Percentiles rank a stretch among this genome's conserved stretches.
Evolutionary conservation across 306 rosid genomes (phyloP).

Genomic region (Begonia fuchsioides): DNA sequence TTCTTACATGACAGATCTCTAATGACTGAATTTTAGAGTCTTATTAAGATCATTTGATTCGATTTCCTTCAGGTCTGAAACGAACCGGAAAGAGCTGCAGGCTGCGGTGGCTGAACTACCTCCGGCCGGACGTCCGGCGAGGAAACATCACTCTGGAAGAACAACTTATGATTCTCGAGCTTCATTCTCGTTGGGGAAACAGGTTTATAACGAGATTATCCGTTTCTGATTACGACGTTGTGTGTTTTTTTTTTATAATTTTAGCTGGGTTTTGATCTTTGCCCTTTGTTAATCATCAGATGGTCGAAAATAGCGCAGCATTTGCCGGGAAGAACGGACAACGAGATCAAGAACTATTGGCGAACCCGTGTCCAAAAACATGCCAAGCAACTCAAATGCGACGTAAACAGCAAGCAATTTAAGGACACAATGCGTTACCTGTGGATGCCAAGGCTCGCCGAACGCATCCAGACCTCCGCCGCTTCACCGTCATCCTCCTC

Average conservation of each 20-base stretch:
- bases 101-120: conserved; percentile 85
- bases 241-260: too few species aligned
- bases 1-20: too few species aligned
- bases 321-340: conserved; percentile 85
- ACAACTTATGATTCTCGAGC: conserved; percentile 84
- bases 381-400: conserved; percentile 95
- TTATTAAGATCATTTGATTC: too few species aligned
- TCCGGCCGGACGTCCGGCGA: conserved; percentile 88
- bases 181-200: conserved; percentile 92
- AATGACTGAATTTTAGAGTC: too few species aligned
- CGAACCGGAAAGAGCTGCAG: conserved; percentile 92
- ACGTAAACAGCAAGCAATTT: conserved; percentile 93
- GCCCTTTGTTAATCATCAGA: conserved; percentile 12
- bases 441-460: conserved; percentile 93
- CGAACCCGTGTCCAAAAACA: conserved; percentile 88
- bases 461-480: conserved; percentile 73
- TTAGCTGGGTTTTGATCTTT: not conserved
- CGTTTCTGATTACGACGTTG: too few species aligned
- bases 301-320: conserved; percentile 96
- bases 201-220: conserved; percentile 22
- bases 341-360: conserved; percentile 94
- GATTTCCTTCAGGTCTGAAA: conserved; percentile 41
- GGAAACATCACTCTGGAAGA: conserved; percentile 88
- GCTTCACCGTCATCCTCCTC: not conserved
- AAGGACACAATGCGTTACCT: conserved; percentile 88